phyloP scores from a whole-genome alignment of 345 rosid species.

The Streptanthus diversifolius region DNA sequence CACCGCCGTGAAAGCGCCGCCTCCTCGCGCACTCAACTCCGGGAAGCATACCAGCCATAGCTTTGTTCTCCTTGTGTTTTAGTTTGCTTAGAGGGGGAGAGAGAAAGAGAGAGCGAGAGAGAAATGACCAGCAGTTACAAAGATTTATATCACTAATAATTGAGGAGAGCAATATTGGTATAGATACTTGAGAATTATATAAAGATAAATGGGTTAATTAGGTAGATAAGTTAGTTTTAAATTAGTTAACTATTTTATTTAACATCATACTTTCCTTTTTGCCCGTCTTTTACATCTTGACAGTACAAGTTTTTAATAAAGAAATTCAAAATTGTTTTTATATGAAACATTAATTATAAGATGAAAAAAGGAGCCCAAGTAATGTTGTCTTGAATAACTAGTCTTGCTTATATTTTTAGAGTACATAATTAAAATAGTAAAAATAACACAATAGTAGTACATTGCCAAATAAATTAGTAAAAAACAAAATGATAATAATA shows the following conservation, averaged over 20 bases:
- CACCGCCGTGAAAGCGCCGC: conserved; percentile 61
- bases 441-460: not conserved
- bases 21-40: conserved; percentile 85
- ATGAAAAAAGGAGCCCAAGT: not conserved
- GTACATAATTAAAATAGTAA: not conserved
- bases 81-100: not conserved
- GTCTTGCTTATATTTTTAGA: no score
- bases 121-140: not conserved
- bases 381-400: not conserved
- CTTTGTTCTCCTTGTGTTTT: conserved; percentile 11
- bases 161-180: conserved; percentile 2
- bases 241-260: not conserved
- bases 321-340: no score
- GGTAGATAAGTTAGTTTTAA: not conserved
- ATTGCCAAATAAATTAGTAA: no score
- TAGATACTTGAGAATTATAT: not conserved
- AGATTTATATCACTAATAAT: conserved; percentile 17
- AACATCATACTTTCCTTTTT: not conserved
- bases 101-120: not conserved
- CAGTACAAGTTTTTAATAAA: no score
- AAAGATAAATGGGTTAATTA: conserved; percentile 14
- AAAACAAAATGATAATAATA: not conserved
- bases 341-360: no score
- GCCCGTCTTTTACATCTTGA: not conserved
- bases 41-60: conserved; percentile 84